These are phyloP conservation scores for Penicillium sp. DNA, from an alignment of 2,329 filamentous ascomycete species.

Conservation along the genomic window DNA sequence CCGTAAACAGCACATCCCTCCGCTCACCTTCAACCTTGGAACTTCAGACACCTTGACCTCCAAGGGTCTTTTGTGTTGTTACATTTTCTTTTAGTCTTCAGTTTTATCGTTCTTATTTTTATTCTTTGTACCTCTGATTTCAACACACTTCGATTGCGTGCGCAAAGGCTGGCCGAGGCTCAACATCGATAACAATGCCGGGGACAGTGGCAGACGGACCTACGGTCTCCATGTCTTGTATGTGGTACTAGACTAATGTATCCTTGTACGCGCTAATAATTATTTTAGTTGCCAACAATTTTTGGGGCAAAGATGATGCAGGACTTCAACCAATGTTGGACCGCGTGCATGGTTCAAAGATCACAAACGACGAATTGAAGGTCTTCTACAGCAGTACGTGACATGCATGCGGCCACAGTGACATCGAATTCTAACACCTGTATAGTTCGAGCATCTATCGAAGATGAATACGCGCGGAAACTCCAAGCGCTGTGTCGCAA, in stretches of 20 bases:
- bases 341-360: slow-evolving; percentile 92
- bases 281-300: slow-evolving; percentile 83
- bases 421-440: background rate
- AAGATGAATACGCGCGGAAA: slow-evolving; percentile 94
- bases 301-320: slow-evolving; percentile 99
- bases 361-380: slow-evolving; percentile 89
- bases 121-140: slow-evolving; percentile 13
- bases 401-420: background rate
- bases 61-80: slow-evolving; percentile 19
- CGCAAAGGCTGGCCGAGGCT: slow-evolving; percentile 42
- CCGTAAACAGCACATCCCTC: slow-evolving; percentile 26
- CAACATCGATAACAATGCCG: slow-evolving; percentile 53
- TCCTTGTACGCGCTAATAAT: slow-evolving; percentile 3
- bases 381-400: slow-evolving; percentile 78
- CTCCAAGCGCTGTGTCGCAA: slow-evolving; percentile 83
- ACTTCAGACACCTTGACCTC: slow-evolving; percentile 19
- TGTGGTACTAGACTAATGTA: slow-evolving; percentile 20
- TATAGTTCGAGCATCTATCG: slow-evolving; percentile 78
- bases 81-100: background rate
- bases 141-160: slow-evolving; percentile 21
- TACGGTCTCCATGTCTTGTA: slow-evolving; percentile 68
- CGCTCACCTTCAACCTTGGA: slow-evolving; percentile 15
- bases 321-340: slow-evolving; percentile 88
- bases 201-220: slow-evolving; percentile 62
- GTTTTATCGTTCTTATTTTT: slow-evolving; percentile 9